These are phyloP conservation scores for Kluyveromyces lactis DNA, from an alignment of 805 yeast species.

Conservation along the genomic window DNA sequence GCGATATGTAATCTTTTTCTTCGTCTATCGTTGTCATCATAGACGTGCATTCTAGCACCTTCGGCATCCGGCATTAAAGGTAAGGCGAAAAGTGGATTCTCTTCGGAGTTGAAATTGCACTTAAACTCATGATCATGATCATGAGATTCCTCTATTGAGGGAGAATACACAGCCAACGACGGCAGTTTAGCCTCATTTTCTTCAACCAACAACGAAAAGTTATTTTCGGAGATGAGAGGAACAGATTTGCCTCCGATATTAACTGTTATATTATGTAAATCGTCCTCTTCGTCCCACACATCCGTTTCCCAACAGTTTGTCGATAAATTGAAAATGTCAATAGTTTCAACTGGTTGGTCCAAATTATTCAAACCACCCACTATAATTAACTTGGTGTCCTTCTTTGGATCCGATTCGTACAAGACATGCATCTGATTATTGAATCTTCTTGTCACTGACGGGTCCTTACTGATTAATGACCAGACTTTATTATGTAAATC, in stretches of 20 bases:
- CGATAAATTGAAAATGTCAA: slow-evolving; percentile 26
- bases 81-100: slow-evolving; percentile 27
- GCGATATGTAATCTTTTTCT: slow-evolving; percentile 19
- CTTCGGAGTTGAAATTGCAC: slow-evolving; percentile 2
- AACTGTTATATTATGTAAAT: slow-evolving; percentile 9
- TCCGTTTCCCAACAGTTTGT: slow-evolving; percentile 25
- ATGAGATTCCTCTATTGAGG: slow-evolving; percentile 2
- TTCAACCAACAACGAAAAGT: slow-evolving; percentile 22
- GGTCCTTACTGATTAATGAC: slow-evolving; percentile 39
- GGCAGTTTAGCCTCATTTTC: slow-evolving; percentile 24
- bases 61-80: slow-evolving; percentile 27
- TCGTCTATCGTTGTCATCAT: slow-evolving; percentile 14
- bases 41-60: slow-evolving; percentile 25
- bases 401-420: slow-evolving; percentile 20
- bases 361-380: slow-evolving; percentile 28
- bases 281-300: slow-evolving; percentile 6
- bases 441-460: slow-evolving; percentile 36
- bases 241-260: slow-evolving; percentile 18
- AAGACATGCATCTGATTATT: slow-evolving; percentile 42
- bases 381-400: slow-evolving; percentile 25
- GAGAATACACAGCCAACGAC: slow-evolving; percentile 20
- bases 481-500: slow-evolving; percentile 45
- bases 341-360: slow-evolving; percentile 23
- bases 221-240: slow-evolving; percentile 13
- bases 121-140: slow-evolving; percentile 6